Base-by-base conservation (phyloP, 2,329 filamentous ascomycete species). In the Aciculosporium take region DNA sequence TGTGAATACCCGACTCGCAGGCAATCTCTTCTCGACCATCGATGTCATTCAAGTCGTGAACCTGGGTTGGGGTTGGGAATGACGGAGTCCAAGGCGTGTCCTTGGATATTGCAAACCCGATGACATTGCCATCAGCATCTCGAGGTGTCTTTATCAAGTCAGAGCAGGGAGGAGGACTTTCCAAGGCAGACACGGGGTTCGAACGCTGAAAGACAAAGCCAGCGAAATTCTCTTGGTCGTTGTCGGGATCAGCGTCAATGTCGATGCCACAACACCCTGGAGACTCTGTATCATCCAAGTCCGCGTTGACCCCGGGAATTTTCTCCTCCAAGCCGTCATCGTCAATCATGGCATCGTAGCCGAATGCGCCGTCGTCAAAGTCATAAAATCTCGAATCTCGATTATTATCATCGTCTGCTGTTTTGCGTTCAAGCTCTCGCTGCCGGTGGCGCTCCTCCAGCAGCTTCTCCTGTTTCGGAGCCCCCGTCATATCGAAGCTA, bases 401-500 rank as follows among this genome's bases (percentile, higher is more conserved):
- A 39, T 60, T 39, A 23, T 62, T 53, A 43, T 66, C 53, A 17
- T 44, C 41, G 13, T 59, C 56, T 3, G 56, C 57, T 4, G 63
- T 64, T 45, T 74, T 67, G 51, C 72, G 79, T 44, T 80, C 77
- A 24, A 78, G 64, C 46, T 79, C 74, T 41, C 76, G 74, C 48
- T 81, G 72, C 13, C 79, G 68, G 56, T 86, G 81, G 37, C 77
- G 72, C 50, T 85, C 84, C 56, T 86, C 84, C 31, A 87, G 63
- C 29, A 81, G 56, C 56, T 78, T 81, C 57, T 81, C 76, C 51
- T 79, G 69, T 45, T 74, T 71, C 12, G 81, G 81, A 5, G 75
- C 75, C 5, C 79, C 80, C 13, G 79, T 73, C 68, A 87, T 84
- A 52, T 88, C 83, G 52, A 89, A 89, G 51, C 83, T 88, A 54